Conservation (phyloP, 2,329 filamentous ascomycete species). For the Plenodomus biglobosus region DNA sequence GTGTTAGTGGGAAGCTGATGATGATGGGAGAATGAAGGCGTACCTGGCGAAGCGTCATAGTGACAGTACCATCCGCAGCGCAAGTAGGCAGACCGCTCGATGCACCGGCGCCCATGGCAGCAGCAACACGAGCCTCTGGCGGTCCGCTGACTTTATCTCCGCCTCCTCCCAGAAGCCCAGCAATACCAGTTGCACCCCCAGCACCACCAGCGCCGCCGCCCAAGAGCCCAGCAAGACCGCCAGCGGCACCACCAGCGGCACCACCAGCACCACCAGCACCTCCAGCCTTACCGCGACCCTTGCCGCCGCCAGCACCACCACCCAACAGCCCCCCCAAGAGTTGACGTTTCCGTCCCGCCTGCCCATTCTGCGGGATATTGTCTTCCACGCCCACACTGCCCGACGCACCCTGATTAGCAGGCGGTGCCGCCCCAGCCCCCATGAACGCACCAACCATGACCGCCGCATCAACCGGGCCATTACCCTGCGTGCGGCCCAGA, state of each 20-base stretch:
- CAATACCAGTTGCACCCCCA: conserved; percentile 33
- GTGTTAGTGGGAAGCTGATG: conserved; percentile 1
- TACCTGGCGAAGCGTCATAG: conserved; percentile 64
- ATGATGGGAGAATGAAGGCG: not conserved
- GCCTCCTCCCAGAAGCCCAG: conserved; percentile 43
- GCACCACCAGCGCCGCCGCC: conserved; percentile 21
- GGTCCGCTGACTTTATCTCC: conserved; percentile 51
- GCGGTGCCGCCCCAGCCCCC: conserved; percentile 37
- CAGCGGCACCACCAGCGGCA: too few relatives aligned
- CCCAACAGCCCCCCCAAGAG: conserved; percentile 39
- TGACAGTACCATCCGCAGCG: conserved; percentile 61
- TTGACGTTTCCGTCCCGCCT: conserved; percentile 34
- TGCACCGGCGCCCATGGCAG: conserved; percentile 58
- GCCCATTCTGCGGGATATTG: conserved; percentile 26
- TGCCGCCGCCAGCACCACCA: conserved; percentile 33
- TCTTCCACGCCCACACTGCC: conserved; percentile 38
- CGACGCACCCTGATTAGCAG: conserved; percentile 36
- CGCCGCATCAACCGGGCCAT: conserved; percentile 61
- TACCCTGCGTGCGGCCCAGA: conserved; percentile 64
- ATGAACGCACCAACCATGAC: conserved; percentile 65
- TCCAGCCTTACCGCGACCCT: conserved; percentile 36
- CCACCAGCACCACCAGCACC: conserved; percentile 27
- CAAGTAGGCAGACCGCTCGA: conserved; percentile 61
- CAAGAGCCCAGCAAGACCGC: too few relatives aligned
- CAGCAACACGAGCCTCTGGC: conserved; percentile 57